Base-by-base conservation (phyloP, 106 monocot genomes). In the Dioscorea zingiberensis region DNA sequence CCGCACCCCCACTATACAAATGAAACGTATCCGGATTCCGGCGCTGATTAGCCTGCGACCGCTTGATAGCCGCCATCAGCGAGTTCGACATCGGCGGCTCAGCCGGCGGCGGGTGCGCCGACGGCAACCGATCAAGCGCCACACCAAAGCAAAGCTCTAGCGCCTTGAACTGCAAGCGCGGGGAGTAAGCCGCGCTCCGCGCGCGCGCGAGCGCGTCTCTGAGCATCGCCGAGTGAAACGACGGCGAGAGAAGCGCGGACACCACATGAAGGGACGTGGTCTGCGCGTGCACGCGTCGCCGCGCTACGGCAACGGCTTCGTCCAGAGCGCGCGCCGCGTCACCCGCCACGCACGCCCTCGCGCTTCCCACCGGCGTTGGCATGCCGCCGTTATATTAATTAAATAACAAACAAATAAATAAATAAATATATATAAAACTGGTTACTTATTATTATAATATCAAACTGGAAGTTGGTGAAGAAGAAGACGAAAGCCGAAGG, bases 11-110 rank as follows among this genome's bases (percentile, higher is more conserved):
- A 6, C 85, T 81, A 82, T 88, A 86, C 27, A 91, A 79, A 75
- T 89, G 86, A 74, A 98, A 89, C 13, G 89, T 84, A 48, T 98
- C 97, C 7, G 97, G 92, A 57, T 97, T 83, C 25, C 93, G 73
- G 25, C 92, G 55, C 86, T 93, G 92, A 80, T 81, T 86, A 23
- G 97, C 97, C 81, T 98, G 97, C 13, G 97, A 92, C 16, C 97
- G 79, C 80, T 93, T 99, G 74, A 99, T 87, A 29, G 97, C 97
- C 11, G 97, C 97, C 97, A 98, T 92, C 55, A 97, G 86, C 5
- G 97, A 88, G 86, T 97, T 97, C 53, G 97, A 92, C 10, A 97
- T 62, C 19, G 88, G 86, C 1, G 97, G 97, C 47, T 83, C 85
- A 7, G 78, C 72, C 3, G 11, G 72, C 15, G 53, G 71, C 49